phyloP scores from a whole-genome alignment of 106 monocot genomes.

The Platanthera zijinensis region DNA sequence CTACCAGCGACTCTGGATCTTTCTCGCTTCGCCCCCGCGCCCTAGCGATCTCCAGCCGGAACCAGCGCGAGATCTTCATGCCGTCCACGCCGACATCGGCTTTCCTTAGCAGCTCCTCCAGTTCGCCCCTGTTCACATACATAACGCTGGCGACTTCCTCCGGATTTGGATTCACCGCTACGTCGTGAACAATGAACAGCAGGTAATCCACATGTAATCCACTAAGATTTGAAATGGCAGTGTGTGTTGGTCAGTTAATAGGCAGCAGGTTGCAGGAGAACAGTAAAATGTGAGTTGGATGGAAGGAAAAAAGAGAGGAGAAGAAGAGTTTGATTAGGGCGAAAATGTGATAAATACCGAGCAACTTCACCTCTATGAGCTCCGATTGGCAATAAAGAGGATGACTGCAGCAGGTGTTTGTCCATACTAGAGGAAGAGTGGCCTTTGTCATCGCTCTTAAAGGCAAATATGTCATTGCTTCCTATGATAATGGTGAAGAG shows the following conservation, averaged over 20 bases:
- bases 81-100: slow-evolving; percentile 45
- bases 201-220: too few relatives aligned
- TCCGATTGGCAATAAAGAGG: slow-evolving; percentile 60
- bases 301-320: neutral
- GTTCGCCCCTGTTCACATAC: slow-evolving; percentile 61
- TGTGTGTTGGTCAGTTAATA: neutral
- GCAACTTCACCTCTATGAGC: slow-evolving; percentile 40
- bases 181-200: slow-evolving; percentile 76
- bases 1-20: too few relatives aligned
- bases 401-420: slow-evolving; percentile 71
- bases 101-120: slow-evolving; percentile 68
- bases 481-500: slow-evolving; percentile 49
- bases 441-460: too few relatives aligned
- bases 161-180: slow-evolving; percentile 66
- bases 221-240: slow-evolving; percentile 32
- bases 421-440: slow-evolving; percentile 64
- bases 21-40: too few relatives aligned
- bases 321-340: neutral
- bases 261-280: neutral
- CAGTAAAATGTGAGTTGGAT: neutral
- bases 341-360: slow-evolving; percentile 21
- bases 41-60: too few relatives aligned
- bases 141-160: slow-evolving; percentile 79
- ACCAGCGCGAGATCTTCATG: slow-evolving; percentile 73
- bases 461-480: too few relatives aligned